Percentiles rank a stretch among this genome's conserved stretches.
Conservation (phyloP, 2,329 filamentous ascomycete genomes). For the Scedosporium apiospermum region DNA sequence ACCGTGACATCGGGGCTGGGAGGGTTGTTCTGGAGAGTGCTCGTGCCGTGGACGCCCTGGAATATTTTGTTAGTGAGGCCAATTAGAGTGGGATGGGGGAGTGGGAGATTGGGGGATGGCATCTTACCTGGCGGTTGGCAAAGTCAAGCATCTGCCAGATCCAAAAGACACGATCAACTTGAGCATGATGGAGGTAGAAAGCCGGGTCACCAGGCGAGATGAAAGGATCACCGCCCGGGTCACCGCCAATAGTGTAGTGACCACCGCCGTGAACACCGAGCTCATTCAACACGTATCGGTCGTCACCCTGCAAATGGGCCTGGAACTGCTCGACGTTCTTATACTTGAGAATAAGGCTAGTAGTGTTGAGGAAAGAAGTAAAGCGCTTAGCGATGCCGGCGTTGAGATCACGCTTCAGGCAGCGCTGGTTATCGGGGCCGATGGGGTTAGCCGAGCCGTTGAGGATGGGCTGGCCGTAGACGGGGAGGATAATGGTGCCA, state of each 20-base stretch:
- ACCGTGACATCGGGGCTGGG: conserved; percentile 3
- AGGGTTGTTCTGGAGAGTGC: conserved; percentile 13
- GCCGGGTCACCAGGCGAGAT: conserved; percentile 17
- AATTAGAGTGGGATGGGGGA: too few relatives aligned
- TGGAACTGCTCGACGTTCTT: conserved; percentile 27
- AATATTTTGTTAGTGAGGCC: conserved; percentile 17
- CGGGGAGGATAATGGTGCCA: conserved; percentile 16
- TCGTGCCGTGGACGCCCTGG: conserved; percentile 17
- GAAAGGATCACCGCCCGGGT: conserved; percentile 16
- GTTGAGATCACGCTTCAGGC: conserved; percentile 26
- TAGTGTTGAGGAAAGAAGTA: conserved; percentile 19
- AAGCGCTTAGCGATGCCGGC: conserved; percentile 17
- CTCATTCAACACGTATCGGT: conserved; percentile 16
- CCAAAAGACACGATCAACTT: conserved; percentile 19
- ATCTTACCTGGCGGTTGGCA: conserved; percentile 18
- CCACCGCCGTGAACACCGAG: conserved; percentile 28
- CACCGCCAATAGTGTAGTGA: conserved; percentile 28
- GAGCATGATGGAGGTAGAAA: conserved; percentile 19
- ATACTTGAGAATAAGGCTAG: conserved; percentile 8
- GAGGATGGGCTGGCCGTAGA: conserved; percentile 2
- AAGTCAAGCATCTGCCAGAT: conserved; percentile 29
- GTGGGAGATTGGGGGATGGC: conserved; percentile 11
- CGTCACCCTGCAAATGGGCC: conserved; percentile 25
- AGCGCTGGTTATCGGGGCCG: conserved; percentile 29
- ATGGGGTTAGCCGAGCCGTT: conserved; percentile 11